Percentiles rank a stretch among this genome's conserved stretches.
phyloP scores from a whole-genome alignment of 257 asterid genomes.

The Fraxinus americana region DNA sequence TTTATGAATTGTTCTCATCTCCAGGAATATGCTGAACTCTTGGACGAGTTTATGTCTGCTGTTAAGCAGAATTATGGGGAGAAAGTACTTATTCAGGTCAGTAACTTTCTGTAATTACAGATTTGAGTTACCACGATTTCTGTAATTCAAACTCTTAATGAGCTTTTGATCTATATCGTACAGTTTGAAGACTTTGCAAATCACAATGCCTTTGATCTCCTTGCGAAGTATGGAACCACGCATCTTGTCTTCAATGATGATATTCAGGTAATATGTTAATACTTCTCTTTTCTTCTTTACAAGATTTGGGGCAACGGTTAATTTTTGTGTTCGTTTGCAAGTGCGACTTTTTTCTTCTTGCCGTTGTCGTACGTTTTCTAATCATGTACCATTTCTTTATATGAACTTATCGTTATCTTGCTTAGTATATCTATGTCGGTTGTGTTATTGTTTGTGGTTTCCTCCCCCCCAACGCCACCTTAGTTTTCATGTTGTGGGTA shows the following conservation, averaged over 20 bases:
- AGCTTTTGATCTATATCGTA: slow-evolving; percentile 17
- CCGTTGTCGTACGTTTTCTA: not conserved
- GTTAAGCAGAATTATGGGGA: slow-evolving; percentile 85
- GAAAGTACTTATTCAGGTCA: slow-evolving; percentile 81
- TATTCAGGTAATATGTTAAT: slow-evolving; percentile 53
- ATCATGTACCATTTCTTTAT: not conserved
- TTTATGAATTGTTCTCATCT: slow-evolving; percentile 19
- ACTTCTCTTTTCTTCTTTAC: not conserved
- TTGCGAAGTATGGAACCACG: slow-evolving; percentile 63
- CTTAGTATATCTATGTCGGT: not conserved
- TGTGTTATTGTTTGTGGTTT: not conserved
- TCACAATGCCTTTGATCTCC: slow-evolving; percentile 86
- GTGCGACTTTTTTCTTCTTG: not conserved
- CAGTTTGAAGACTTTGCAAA: slow-evolving; percentile 92
- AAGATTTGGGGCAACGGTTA: not conserved
- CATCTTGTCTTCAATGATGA: slow-evolving; percentile 89
- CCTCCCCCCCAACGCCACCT: not conserved
- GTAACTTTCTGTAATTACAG: slow-evolving; percentile 13
- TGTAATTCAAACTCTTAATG: not conserved
- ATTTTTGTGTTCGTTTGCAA: not conserved
- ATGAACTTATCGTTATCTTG: not conserved
- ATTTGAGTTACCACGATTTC: slow-evolving; percentile 3
- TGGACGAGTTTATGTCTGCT: slow-evolving; percentile 80
- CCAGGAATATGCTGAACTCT: slow-evolving; percentile 77
- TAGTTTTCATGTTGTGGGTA: not conserved